Evolutionary conservation across 768 basidiomycete genomes (phyloP).

Genomic region (Cystobasidiopsis lactophilus): DNA sequence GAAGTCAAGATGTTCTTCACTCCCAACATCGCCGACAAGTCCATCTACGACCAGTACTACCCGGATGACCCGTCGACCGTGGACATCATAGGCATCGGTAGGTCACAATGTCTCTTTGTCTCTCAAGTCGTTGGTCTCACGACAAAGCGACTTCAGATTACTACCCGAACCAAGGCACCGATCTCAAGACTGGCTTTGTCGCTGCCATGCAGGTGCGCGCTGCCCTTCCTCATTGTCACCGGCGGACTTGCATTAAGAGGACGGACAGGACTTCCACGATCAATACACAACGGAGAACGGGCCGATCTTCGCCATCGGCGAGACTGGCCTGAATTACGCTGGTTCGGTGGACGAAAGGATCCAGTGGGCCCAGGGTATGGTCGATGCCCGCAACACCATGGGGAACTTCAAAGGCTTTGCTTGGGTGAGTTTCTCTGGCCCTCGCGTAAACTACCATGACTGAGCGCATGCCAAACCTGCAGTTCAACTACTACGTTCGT

Average conservation of each 20-base stretch:
- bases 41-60: constrained; percentile 8
- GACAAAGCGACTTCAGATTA: no score
- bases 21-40: constrained; percentile 2
- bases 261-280: constrained; percentile 7
- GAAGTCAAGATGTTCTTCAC: constrained; percentile 6
- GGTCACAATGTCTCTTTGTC: neutral
- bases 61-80: constrained; percentile 2
- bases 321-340: constrained; percentile 7
- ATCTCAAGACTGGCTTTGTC: neutral
- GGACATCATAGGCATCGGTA: constrained; percentile 4
- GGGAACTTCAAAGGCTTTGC: no score
- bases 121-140: no score
- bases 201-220: no score
- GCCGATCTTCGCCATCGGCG: constrained; percentile 1
- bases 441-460: no score
- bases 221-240: no score
- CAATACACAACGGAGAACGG: constrained; percentile 1
- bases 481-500: no score
- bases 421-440: no score
- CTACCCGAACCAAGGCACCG: neutral
- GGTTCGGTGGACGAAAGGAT: constrained; percentile 6
- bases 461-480: no score
- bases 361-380: constrained; percentile 5
- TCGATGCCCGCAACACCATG: neutral
- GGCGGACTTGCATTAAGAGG: no score